Evolutionary conservation across 208 protist species (phyloP), one percentile per base, ranked within the genome.

Genomic region (Tritrichomonas foetus): DNA sequence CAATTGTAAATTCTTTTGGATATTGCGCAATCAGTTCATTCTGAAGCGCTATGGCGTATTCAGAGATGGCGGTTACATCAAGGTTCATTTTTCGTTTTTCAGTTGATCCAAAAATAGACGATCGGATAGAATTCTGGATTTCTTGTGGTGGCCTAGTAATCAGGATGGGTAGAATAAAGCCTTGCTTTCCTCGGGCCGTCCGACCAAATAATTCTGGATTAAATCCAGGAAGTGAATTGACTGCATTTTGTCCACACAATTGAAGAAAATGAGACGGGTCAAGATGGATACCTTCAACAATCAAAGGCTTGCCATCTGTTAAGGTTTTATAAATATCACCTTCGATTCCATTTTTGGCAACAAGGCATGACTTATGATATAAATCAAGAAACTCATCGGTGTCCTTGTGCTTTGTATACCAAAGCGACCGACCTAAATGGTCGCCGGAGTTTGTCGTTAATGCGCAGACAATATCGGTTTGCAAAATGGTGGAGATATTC

Each of bases 211-310:
- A 8, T 39, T 57, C 47, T 3, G 27, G 14, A 16, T 89, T 20
- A 30, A 89, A 89, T 2, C 78, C 44, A 39, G 33, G n/a, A 1
- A 89, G 44, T 57, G 78, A 27, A 89, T 53, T 89, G 1, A 89
- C 9, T 33, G 78, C 44, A 20, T 89, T 89, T 89, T 49, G 41
- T 27, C 78, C 78, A 47, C 78, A 89, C 8, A 89, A 57, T 57
- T 89, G 25, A 14, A 89, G 30, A 47, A 89, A 89, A n/a, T 41
- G 25, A 5, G 41, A 57, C 27, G 78, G 78, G 57, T 89, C 47
- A n/a, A 89, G 47, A n/a, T 89, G 78, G 36, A 89, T 57, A 13
- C 78, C 78, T 89, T 89, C 78, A 30, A 89, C 47, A 57, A 89
- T 89, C 27, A 89, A 57, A 57, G 78, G 78, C 30, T 89, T 89